Conservation (phyloP, 2,329 filamentous ascomycete genomes). For the Golovinomyces cichoracearum region DNA sequence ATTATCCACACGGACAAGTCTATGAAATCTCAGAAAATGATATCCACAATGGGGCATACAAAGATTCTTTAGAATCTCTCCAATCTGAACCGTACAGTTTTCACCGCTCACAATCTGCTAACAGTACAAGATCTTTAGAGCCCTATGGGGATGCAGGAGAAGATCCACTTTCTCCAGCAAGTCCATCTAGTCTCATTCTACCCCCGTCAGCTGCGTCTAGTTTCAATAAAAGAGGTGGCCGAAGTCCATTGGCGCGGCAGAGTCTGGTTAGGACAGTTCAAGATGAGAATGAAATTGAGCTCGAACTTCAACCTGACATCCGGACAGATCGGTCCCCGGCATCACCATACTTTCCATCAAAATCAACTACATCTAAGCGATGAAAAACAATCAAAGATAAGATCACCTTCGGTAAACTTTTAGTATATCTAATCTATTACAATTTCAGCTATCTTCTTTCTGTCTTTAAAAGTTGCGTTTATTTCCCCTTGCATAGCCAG, state of each 20-base stretch:
- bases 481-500: neutral
- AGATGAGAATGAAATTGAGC: constrained; percentile 10
- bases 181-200: constrained; percentile 4
- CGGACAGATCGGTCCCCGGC: neutral
- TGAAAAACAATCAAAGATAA: neutral
- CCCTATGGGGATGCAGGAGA: constrained; percentile 4
- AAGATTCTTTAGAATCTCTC: constrained; percentile 18
- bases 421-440: neutral
- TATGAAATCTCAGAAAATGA: constrained; percentile 25
- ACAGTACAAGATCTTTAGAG: constrained; percentile 5
- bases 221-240: constrained; percentile 9
- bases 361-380: too few relatives aligned
- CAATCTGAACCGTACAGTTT: constrained; percentile 8
- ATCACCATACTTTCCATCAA: neutral
- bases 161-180: constrained; percentile 2
- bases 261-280: constrained; percentile 14
- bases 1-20: constrained; percentile 21
- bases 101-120: constrained; percentile 5
- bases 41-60: constrained; percentile 19
- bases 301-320: constrained; percentile 5
- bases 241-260: constrained; percentile 16
- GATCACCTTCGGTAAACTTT: neutral
- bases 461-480: neutral
- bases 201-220: constrained; percentile 6
- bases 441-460: neutral